phyloP scores from a whole-genome alignment of 345 rosid species.

The Brassica juncea region DNA sequence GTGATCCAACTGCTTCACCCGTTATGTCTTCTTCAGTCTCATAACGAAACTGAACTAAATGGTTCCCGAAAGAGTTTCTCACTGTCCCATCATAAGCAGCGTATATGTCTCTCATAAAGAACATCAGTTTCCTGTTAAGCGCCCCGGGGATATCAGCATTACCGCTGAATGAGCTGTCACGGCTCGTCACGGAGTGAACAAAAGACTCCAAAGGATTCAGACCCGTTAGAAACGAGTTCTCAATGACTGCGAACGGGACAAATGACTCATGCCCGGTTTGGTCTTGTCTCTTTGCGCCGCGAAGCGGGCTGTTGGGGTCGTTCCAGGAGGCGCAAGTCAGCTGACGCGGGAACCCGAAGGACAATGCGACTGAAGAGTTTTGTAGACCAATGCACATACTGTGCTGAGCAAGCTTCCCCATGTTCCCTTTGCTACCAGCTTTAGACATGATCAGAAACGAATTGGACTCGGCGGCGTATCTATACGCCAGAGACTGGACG shows the following conservation, averaged over 20 bases:
- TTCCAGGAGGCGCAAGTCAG: conserved; percentile 78
- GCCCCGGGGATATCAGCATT: conserved; percentile 98
- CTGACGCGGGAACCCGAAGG: conserved; percentile 75
- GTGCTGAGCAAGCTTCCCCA: conserved; percentile 78
- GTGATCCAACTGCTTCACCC: conserved; percentile 78
- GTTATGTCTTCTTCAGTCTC: conserved; percentile 48
- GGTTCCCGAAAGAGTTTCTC: conserved; percentile 77
- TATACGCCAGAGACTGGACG: conserved; percentile 66
- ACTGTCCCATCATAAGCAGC: conserved; percentile 87
- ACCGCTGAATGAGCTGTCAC: conserved; percentile 85
- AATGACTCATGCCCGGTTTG: conserved; percentile 46
- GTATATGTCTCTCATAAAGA: conserved; percentile 80
- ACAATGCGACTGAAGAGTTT: conserved; percentile 70
- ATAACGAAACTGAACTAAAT: conserved; percentile 73
- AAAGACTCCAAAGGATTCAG: conserved; percentile 83
- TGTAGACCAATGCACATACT: conserved; percentile 90
- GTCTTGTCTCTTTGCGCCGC: conserved; percentile 17
- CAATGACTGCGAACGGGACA: conserved; percentile 75
- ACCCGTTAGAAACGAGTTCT: conserved; percentile 71
- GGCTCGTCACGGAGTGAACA: conserved; percentile 78
- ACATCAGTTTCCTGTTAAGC: conserved; percentile 74
- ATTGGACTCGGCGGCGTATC: conserved; percentile 61
- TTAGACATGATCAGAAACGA: conserved; percentile 76
- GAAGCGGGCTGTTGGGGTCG: conserved; percentile 40
- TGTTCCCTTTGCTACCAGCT: conserved; percentile 94